Percentiles rank a stretch among this genome's conserved stretches.
phyloP scores from a whole-genome alignment of 805 yeast species.

The Kazachstania kunashirensis region DNA sequence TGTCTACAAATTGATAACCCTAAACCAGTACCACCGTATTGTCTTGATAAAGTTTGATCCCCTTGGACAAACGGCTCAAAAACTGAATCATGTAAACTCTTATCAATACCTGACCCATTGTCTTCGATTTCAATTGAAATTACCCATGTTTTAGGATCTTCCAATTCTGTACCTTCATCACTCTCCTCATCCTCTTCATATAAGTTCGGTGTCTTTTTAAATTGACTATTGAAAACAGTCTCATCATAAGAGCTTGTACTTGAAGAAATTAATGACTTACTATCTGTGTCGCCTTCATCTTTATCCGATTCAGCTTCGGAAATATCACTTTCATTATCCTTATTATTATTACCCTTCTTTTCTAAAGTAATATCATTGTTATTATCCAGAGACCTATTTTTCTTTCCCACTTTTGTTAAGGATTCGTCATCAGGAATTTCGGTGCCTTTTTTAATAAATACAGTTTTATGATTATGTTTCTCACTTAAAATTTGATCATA shows the following conservation, averaged over 20 bases:
- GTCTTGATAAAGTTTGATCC: constrained; percentile 83
- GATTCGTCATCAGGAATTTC: constrained; percentile 8
- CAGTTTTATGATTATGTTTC: constrained; percentile 34
- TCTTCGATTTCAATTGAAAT: constrained; percentile 61
- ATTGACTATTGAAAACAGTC: constrained; percentile 36
- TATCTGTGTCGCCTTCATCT: constrained; percentile 6
- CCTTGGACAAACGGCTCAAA: constrained; percentile 98
- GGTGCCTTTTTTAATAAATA: constrained; percentile 33
- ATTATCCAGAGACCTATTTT: not conserved
- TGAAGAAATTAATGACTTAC: constrained; percentile 14
- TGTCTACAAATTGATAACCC: constrained; percentile 87
- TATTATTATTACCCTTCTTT: constrained; percentile 2
- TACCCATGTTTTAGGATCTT: constrained; percentile 30
- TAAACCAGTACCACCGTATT: constrained; percentile 92
- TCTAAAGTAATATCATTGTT: not conserved
- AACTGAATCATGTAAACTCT: constrained; percentile 67
- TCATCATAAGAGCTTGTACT: constrained; percentile 35
- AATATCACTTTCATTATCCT: not conserved
- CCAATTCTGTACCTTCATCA: constrained; percentile 19
- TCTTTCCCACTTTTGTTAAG: not conserved
- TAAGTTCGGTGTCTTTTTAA: constrained; percentile 23
- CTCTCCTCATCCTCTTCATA: constrained; percentile 20
- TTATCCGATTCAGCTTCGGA: not conserved
- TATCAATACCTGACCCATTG: constrained; percentile 92
- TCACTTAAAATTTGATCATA: constrained; percentile 49